A percentile compares a stretch with the other conserved stretches of the same genome.
phyloP scores from a whole-genome alignment of 2,329 filamentous ascomycete species.

The Aureobasidium sp. region DNA sequence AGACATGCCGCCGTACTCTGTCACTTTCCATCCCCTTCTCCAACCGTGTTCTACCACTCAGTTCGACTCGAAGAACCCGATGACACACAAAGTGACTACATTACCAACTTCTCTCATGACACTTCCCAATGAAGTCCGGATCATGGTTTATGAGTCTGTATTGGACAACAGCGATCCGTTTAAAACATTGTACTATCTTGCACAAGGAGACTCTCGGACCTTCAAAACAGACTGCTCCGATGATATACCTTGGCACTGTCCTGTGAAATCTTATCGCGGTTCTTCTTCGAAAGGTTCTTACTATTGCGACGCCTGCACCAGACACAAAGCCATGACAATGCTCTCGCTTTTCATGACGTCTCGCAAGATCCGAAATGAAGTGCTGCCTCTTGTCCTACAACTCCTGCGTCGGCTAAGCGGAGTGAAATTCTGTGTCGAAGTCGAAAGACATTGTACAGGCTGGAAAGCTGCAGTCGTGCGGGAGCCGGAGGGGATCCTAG shows the following conservation, averaged over 20 bases:
- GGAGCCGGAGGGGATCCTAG: background rate
- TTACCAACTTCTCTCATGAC: background rate
- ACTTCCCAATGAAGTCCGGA: too few species aligned
- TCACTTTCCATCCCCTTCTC: background rate
- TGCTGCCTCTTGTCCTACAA: background rate
- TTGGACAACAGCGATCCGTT: too few species aligned
- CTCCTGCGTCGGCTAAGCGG: background rate
- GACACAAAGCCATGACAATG: background rate
- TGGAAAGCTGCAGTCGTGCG: background rate
- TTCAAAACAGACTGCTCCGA: background rate
- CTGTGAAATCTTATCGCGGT: background rate
- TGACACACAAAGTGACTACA: background rate
- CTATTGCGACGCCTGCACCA: background rate
- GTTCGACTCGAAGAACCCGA: too few species aligned
- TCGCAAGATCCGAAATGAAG: background rate
- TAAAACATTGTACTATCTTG: too few species aligned
- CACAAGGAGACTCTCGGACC: background rate
- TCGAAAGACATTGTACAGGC: background rate
- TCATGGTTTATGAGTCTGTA: too few species aligned
- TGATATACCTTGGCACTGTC: background rate
- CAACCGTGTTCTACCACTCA: too few species aligned
- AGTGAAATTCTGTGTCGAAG: background rate
- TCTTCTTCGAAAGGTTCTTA: background rate
- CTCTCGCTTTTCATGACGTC: background rate
- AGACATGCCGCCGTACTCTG: background rate